Evolutionary conservation across 2,329 filamentous ascomycete species (phyloP).

Genomic region (Pseudogymnoascus sp.): DNA sequence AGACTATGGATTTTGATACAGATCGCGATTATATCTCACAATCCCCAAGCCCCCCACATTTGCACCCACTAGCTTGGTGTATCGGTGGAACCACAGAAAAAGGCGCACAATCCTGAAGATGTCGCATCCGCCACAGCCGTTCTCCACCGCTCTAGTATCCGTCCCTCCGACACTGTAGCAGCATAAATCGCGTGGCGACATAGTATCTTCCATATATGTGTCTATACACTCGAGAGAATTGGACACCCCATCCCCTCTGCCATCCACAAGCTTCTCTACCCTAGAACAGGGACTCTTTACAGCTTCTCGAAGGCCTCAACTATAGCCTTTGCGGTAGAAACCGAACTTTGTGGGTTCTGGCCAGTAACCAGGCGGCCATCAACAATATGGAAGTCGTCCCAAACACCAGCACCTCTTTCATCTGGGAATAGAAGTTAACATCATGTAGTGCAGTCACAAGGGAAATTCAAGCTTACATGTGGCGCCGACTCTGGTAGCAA

Average conservation of each 20-base stretch:
- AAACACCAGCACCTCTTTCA: constrained; percentile 16
- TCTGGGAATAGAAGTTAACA: constrained; percentile 4
- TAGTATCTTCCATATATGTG: background rate
- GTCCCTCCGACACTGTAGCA: background rate
- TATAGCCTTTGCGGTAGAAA: constrained; percentile 31
- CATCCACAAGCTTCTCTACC: background rate
- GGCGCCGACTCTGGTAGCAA: constrained; percentile 26
- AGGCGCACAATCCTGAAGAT: background rate
- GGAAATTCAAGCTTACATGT: constrained; percentile 23
- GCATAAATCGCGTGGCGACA: background rate
- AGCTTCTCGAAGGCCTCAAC: constrained; percentile 9
- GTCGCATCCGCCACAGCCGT: constrained; percentile 1
- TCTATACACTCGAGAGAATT: background rate
- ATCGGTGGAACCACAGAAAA: background rate
- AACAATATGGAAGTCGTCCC: constrained; percentile 25
- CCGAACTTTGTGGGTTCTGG: constrained; percentile 35
- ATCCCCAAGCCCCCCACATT: background rate
- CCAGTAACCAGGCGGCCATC: constrained; percentile 30
- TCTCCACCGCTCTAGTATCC: background rate
- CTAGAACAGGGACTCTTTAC: background rate
- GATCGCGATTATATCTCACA: background rate
- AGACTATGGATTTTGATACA: background rate
- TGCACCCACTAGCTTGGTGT: too few relatives aligned
- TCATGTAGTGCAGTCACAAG: background rate
- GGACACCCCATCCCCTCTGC: background rate